Conservation (phyloP, 805 yeast species). For the Ogataea haglerorum region DNA sequence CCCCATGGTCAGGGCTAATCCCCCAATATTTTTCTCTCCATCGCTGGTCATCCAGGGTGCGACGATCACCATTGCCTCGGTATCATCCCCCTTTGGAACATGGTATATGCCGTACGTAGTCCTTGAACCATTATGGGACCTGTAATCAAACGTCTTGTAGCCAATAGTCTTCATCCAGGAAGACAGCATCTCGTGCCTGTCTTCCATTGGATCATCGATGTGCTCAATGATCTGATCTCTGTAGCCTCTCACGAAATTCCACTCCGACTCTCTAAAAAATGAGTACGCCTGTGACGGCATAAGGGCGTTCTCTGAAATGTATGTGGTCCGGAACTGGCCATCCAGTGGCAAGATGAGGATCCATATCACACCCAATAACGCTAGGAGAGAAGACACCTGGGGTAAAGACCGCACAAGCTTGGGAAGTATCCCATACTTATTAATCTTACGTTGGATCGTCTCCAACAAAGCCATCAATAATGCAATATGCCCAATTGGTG, state of each 20-base stretch:
- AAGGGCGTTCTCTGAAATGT: slow-evolving; percentile 92
- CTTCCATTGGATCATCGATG: slow-evolving; percentile 29
- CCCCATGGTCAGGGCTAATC: slow-evolving; percentile 67
- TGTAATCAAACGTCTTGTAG: slow-evolving; percentile 52
- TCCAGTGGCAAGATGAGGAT: slow-evolving; percentile 68
- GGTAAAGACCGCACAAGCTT: slow-evolving; percentile 43
- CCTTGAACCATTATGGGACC: slow-evolving; percentile 16
- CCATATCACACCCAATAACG: slow-evolving; percentile 51
- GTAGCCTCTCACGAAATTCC: slow-evolving; percentile 88
- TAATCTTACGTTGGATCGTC: slow-evolving; percentile 39
- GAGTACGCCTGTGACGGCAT: slow-evolving; percentile 95
- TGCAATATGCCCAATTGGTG: background rate
- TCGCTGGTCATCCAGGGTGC: slow-evolving; percentile 83
- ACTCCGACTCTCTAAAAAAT: slow-evolving; percentile 88
- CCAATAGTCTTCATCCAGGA: slow-evolving; percentile 72
- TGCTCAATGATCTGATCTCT: slow-evolving; percentile 53
- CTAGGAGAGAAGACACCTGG: slow-evolving; percentile 38
- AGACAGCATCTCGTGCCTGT: slow-evolving; percentile 45
- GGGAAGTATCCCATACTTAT: slow-evolving; percentile 45
- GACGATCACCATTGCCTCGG: slow-evolving; percentile 88
- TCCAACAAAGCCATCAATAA: slow-evolving; percentile 47
- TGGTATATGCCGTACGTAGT: slow-evolving; percentile 75
- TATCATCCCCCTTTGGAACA: slow-evolving; percentile 93
- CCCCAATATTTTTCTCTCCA: slow-evolving; percentile 70
- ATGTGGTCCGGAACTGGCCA: slow-evolving; percentile 80